A percentile compares a stretch with the other conserved stretches of the same genome.
Conservation (phyloP, 2,329 filamentous ascomycete species). For the Claviceps quebecensis region DNA sequence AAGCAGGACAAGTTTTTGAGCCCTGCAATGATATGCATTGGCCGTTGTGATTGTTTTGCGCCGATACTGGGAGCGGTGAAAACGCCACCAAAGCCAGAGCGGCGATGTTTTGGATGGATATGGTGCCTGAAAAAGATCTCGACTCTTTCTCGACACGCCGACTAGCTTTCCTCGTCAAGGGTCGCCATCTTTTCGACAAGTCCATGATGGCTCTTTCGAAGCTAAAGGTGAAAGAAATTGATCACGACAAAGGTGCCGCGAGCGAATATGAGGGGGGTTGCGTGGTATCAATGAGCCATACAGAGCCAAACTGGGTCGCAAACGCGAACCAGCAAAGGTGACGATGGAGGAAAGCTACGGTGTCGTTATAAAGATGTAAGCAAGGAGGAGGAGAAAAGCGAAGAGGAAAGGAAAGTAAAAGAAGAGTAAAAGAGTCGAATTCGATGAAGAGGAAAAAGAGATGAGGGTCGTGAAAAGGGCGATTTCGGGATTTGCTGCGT, state of each 20-base stretch:
- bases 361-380: slow-evolving; percentile 17
- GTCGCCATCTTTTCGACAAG: neutral
- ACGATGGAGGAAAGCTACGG: slow-evolving; percentile 14
- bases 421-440: slow-evolving; percentile 9
- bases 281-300: slow-evolving; percentile 1
- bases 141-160: neutral
- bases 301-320: neutral
- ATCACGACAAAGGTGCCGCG: neutral
- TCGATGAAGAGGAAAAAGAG: slow-evolving; percentile 8
- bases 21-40: slow-evolving; percentile 53
- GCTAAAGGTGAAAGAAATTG: neutral
- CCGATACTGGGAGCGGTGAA: slow-evolving; percentile 18
- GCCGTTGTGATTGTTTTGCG: slow-evolving; percentile 17
- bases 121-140: neutral
- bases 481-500: neutral
- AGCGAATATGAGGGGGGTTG: neutral
- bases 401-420: slow-evolving; percentile 11
- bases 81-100: slow-evolving; percentile 14
- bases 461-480: neutral
- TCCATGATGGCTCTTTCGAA: neutral
- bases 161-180: neutral
- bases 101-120: neutral
- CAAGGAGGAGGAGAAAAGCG: slow-evolving; percentile 14
- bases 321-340: neutral
- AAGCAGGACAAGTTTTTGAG: slow-evolving; percentile 60